Conservation (phyloP, 108 stramenopile genomes). For the Skeletonema menzelii region DNA sequence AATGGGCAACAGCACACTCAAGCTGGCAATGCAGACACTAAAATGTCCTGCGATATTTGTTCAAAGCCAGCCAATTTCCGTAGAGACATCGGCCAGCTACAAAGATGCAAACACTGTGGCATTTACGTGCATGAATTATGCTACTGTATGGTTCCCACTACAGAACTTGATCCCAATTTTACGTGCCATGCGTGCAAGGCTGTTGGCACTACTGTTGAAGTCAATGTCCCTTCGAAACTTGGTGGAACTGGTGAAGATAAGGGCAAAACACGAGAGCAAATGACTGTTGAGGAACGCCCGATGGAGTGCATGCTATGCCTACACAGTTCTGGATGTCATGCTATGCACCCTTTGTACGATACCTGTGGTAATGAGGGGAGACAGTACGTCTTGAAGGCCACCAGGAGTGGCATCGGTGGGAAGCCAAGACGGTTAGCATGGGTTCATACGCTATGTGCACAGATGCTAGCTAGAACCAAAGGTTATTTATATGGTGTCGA, state of each 20-base stretch:
- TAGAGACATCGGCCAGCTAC: conserved; percentile 19
- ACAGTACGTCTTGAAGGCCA: conserved; percentile 35
- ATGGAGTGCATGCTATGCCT: conserved; percentile 57
- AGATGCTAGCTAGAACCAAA: conserved; percentile 2
- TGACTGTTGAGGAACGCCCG: conserved; percentile 43
- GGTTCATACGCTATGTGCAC: conserved; percentile 55
- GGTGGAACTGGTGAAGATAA: conserved; percentile 25
- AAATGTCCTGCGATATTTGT: not conserved
- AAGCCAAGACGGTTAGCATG: conserved; percentile 44
- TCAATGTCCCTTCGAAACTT: conserved; percentile 41
- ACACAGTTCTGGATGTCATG: conserved; percentile 42
- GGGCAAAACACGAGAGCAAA: conserved; percentile 17
- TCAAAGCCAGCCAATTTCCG: not conserved
- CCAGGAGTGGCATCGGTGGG: not conserved
- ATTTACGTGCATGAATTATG: conserved; percentile 55
- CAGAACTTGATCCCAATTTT: conserved; percentile 37
- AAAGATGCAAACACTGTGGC: conserved; percentile 41
- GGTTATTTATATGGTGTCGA: conserved; percentile 48
- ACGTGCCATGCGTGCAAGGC: conserved; percentile 53
- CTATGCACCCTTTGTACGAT: conserved; percentile 66
- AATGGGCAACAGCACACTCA: not conserved
- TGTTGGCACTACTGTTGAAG: conserved; percentile 32
- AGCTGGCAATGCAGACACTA: not conserved
- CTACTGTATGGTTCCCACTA: conserved; percentile 32
- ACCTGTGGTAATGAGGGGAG: conserved; percentile 38